Percentiles rank a stretch among this genome's conserved stretches.
Conservation (phyloP, 2,329 filamentous ascomycete species). For the Calonectria henricotiae region DNA sequence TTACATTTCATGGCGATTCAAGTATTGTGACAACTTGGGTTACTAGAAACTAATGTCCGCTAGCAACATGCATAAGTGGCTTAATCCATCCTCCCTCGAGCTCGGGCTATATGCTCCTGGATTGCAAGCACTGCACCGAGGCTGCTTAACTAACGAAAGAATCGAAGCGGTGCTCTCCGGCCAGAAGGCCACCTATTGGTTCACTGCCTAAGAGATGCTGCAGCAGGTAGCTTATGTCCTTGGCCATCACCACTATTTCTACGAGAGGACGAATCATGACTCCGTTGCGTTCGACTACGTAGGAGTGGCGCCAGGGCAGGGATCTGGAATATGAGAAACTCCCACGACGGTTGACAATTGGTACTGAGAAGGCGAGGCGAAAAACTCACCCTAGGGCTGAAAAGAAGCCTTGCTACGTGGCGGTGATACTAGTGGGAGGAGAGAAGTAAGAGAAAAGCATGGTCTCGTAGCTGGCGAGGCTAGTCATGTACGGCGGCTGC, state of each 20-base stretch:
- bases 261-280: not conserved
- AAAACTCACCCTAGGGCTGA: conserved; percentile 2
- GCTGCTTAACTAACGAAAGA: not conserved
- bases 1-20: not conserved
- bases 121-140: not conserved
- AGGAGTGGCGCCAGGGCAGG: not conserved
- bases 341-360: conserved; percentile 1
- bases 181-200: not conserved
- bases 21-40: not conserved
- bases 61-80: conserved; percentile 2
- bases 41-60: not conserved
- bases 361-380: not conserved
- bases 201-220: not conserved
- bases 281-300: not conserved
- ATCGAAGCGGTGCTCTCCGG: not conserved
- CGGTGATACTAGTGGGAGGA: conserved; percentile 23
- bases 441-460: conserved; percentile 7
- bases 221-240: not conserved
- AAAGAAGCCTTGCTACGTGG: conserved; percentile 31
- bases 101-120: not conserved
- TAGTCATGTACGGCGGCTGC: conserved; percentile 26
- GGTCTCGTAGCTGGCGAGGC: conserved; percentile 8
- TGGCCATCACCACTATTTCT: not conserved
- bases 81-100: not conserved
- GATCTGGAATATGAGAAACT: not conserved